A percentile compares a stretch with the other conserved stretches of the same genome.
phyloP scores from a whole-genome alignment of 1,284 basidiomycete species.

The Irpex lacteus region DNA sequence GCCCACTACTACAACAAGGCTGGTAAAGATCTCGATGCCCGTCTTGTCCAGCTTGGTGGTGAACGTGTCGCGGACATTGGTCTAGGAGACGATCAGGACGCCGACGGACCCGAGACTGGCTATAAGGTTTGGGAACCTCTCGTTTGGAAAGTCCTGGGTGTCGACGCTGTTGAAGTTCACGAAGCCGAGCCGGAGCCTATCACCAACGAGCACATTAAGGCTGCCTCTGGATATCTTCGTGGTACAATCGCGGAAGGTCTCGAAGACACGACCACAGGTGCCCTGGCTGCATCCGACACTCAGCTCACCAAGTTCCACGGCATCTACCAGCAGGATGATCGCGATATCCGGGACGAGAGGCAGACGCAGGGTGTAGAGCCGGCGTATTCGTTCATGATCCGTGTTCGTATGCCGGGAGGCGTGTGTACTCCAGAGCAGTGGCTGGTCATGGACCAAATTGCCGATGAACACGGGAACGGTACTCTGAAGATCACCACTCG shows the following conservation, averaged over 20 bases:
- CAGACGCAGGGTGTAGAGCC: conserved; percentile 92
- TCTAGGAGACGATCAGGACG: conserved; percentile 96
- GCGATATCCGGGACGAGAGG: conserved; percentile 97
- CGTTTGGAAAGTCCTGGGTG: conserved; percentile 93
- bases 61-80: conserved; percentile 74
- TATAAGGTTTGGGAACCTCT: conserved; percentile 94
- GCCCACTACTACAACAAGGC: conserved; percentile 98
- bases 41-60: conserved; percentile 75
- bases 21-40: conserved; percentile 85
- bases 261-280: conserved; percentile 83
- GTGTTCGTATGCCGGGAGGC: conserved; percentile 93
- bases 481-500: conserved; percentile 98
- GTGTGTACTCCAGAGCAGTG: conserved; percentile 93
- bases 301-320: conserved; percentile 99
- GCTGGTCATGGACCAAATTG: conserved; percentile 94
- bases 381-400: conserved; percentile 99
- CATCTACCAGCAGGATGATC: conserved; percentile 96
- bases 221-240: conserved; percentile 90
- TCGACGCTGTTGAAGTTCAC: conserved; percentile 85
- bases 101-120: conserved; percentile 94
- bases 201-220: conserved; percentile 99
- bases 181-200: conserved; percentile 97
- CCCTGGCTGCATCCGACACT: conserved; percentile 85
- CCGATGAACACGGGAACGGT: conserved; percentile 91
- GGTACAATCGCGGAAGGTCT: conserved; percentile 96